phyloP scores from a whole-genome alignment of 257 asterid genomes.

The Nemophila menziesii region DNA sequence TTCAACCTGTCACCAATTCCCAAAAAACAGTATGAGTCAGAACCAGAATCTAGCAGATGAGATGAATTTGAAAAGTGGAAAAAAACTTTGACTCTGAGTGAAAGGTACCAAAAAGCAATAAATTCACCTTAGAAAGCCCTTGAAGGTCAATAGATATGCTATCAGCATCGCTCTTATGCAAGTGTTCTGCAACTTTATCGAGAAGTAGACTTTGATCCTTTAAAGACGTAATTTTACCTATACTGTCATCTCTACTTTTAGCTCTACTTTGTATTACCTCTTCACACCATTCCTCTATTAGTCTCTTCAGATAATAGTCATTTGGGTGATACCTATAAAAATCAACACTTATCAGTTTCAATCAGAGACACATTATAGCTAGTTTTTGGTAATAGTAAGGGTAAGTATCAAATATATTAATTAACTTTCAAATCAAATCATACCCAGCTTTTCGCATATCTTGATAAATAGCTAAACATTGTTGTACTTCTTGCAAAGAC shows the following conservation, averaged over 20 bases:
- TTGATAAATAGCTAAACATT: constrained; percentile 74
- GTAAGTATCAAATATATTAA: no score
- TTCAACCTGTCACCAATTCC: constrained; percentile 51
- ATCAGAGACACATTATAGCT: background rate
- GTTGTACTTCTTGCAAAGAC: constrained; percentile 74
- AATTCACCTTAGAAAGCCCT: constrained; percentile 66
- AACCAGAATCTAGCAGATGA: background rate
- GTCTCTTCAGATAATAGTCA: constrained; percentile 79
- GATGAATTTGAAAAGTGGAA: background rate
- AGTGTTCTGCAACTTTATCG: constrained; percentile 74
- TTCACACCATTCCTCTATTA: constrained; percentile 96
- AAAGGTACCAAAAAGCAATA: background rate
- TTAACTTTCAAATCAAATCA: constrained; percentile 7
- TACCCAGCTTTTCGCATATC: constrained; percentile 97
- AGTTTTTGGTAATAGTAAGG: no score
- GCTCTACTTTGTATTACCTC: constrained; percentile 55
- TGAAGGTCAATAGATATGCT: constrained; percentile 62
- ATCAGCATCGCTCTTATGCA: constrained; percentile 56
- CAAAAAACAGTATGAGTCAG: background rate
- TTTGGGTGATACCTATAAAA: constrained; percentile 76
- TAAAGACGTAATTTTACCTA: constrained; percentile 19
- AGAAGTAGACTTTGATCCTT: constrained; percentile 57
- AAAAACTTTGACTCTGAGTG: background rate
- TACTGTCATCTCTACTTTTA: constrained; percentile 17
- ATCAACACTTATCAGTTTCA: background rate